Base-by-base conservation (phyloP, 179 eudicot species). In the Sideroxylon spinosum region DNA sequence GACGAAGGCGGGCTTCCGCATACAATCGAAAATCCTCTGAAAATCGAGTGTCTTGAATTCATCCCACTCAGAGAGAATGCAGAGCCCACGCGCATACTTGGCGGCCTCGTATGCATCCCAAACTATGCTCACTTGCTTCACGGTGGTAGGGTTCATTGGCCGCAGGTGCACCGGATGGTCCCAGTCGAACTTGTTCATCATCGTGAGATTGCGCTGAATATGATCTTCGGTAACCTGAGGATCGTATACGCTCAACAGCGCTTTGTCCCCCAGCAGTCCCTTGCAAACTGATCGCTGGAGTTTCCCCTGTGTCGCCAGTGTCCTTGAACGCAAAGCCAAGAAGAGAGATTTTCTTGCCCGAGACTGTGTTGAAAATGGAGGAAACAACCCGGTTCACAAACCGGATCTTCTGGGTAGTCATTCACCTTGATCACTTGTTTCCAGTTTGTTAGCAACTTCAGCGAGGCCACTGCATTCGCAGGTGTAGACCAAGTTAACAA, bases 361-460 rank as follows among this genome's bases (percentile, higher is more conserved):
- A 83, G 2, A 89, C 88, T 0, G 91, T 89, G 87, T 89, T 89
- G 49, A 89, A 89, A 90, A 89, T 89, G 17, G 90, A 89, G 62
- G 90, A 85, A 67, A 89, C 90, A 19, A 87, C 81, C 17, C 88
- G 84, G 84, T 86, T 89, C 75, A 89, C 92, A 80, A 89, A 89
- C 65, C 92, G 76, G 76, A 70, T 46, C 86, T 78, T 89, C 87
- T 55, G 87, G 92, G 84, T 87, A 89, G 66, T 89, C 91, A 55
- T 89, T 89, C 73, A 89, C 84, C 80, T 89, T 88, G 60, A 89
- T 89, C 77, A 89, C 90, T 79, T 89, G 92, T 76, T 86, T 88
- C 92, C 90, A 89, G 50, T 89, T 89, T 86, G 74, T 82, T 85
- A 3, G 90, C 92, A 63, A 89, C 91, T 29, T 88, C 89, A 20